Base-by-base conservation (phyloP, 805 yeast species). In the Vanderwaltozyma yarrowii region DNA sequence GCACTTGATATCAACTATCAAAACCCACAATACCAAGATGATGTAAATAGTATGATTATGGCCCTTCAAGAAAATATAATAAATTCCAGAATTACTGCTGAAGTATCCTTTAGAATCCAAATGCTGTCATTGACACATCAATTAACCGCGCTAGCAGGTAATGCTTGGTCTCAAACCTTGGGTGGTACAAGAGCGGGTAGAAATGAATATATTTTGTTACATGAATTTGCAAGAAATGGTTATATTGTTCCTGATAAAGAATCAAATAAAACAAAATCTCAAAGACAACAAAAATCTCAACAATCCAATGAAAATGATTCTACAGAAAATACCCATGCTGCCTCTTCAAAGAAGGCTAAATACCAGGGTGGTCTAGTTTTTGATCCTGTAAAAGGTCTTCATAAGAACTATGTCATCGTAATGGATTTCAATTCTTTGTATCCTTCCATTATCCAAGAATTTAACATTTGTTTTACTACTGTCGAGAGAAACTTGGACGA, bases 361-460 rank as follows among this genome's bases (percentile, higher is more conserved):
- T 86, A 66, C 57, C 84, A 82, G 56, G 96, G 96, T 69, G 96
- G 98, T 58, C 70, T 86, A 46, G 98, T 92, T 23, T 85, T 92
- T 60, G 98, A 92, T 46, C 98, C 98, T 1, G 96, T 84, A 52
- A 86, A 81, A 56, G 98, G 98, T 2, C 66, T 92, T 30, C 95
- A 89, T 56, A 86, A 85, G 55, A 81, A 85, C 47, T 84, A 80
- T 56, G 74, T 87, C 3, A 64, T 92, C 45, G 98, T 92, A 17
- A 88, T 92, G 97, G 98, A 92, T 65, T 92, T 92, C 78, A 92
- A 92, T 64, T 86, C 96, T 35, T 72, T 92, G 65, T 92, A 92
- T 56, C 98, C 98, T 9, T 84, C 95, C 44, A 89, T 92, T 54
- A 92, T 92, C 49, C 98, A 92, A 64, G 98, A 92, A 61, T 92